Conservation (phyloP, 768 basidiomycete species). For the Tephrocybe sp. region DNA sequence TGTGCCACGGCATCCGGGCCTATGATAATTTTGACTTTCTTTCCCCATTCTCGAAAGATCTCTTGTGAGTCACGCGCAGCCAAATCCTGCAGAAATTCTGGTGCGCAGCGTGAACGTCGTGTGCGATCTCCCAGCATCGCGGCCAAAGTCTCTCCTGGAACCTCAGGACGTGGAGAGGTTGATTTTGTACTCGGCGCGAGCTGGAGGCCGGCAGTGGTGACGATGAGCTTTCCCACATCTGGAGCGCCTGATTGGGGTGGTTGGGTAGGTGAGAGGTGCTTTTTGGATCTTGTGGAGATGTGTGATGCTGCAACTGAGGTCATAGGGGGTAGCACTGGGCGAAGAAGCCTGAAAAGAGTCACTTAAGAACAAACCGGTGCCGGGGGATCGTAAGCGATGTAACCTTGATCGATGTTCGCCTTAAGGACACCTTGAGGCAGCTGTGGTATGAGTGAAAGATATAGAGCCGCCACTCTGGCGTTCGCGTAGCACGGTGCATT, state of each 20-base stretch:
- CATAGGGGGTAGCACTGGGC: constrained; percentile 13
- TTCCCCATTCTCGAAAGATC: constrained; percentile 27
- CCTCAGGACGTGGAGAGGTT: constrained; percentile 14
- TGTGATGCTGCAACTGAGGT: constrained; percentile 17
- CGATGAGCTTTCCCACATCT: constrained; percentile 11
- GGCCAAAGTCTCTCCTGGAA: constrained; percentile 26
- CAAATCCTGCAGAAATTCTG: constrained; percentile 43
- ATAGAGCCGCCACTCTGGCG: constrained; percentile 15
- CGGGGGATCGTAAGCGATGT: constrained; percentile 1
- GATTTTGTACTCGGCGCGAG: constrained; percentile 11
- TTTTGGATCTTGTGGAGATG: constrained; percentile 16
- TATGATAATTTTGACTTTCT: constrained; percentile 38
- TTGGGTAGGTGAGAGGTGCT: constrained; percentile 5
- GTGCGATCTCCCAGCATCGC: constrained; percentile 33
- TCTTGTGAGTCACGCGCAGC: constrained; percentile 28
- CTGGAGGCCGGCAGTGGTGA: constrained; percentile 11
- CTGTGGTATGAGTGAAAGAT: constrained; percentile 15
- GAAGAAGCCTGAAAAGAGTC: constrained; percentile 1
- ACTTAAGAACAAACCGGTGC: constrained; percentile 3
- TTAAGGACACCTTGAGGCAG: constrained; percentile 24
- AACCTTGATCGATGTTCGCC: constrained; percentile 18
- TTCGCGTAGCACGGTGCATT: constrained; percentile 12
- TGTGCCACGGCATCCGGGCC: constrained; percentile 39
- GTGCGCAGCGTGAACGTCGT: constrained; percentile 40
- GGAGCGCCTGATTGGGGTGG: too few species aligned